phyloP scores from a whole-genome alignment of 768 basidiomycete species.

The Coprinopsis marcescibilis region DNA sequence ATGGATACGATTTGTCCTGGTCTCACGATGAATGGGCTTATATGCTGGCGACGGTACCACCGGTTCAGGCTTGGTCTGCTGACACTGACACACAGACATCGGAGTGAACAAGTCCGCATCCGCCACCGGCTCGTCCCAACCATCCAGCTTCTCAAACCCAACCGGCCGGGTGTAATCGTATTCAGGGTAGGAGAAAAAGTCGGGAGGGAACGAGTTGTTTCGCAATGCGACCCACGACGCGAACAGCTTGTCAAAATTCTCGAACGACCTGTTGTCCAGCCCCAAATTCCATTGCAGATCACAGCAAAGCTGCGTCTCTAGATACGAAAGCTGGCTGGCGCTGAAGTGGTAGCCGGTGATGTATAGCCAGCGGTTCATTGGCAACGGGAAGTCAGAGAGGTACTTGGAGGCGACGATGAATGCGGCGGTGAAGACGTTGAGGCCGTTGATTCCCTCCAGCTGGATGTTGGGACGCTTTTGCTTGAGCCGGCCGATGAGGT shows the following conservation, averaged over 20 bases:
- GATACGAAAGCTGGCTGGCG: not conserved
- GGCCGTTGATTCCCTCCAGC: slow-evolving; percentile 1
- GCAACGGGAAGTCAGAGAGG: slow-evolving; percentile 1
- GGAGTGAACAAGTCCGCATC: not conserved
- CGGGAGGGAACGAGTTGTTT: not conserved
- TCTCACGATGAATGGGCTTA: too few species aligned
- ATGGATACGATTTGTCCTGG: too few species aligned
- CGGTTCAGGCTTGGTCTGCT: not conserved
- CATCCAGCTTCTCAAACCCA: not conserved
- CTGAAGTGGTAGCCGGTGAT: not conserved
- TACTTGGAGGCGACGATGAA: slow-evolving; percentile 7
- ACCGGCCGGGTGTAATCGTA: not conserved
- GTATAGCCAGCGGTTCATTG: slow-evolving; percentile 1
- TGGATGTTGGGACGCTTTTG: slow-evolving; percentile 1
- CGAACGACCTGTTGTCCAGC: not conserved
- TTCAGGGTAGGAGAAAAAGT: slow-evolving; percentile 2
- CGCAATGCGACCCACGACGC: not conserved
- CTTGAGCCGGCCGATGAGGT: slow-evolving; percentile 6
- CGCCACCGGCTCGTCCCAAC: not conserved
- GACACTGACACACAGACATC: not conserved
- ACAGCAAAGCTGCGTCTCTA: slow-evolving; percentile 1
- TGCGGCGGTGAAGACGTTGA: slow-evolving; percentile 7
- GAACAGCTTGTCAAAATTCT: slow-evolving; percentile 4
- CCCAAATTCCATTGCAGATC: slow-evolving; percentile 3
- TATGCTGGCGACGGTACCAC: too few species aligned